Percentiles rank a stretch among this genome's conserved stretches.
These are phyloP conservation scores for Candida coquimbonensis DNA, from an alignment of 805 yeast genomes.

Conservation along the genomic window DNA sequence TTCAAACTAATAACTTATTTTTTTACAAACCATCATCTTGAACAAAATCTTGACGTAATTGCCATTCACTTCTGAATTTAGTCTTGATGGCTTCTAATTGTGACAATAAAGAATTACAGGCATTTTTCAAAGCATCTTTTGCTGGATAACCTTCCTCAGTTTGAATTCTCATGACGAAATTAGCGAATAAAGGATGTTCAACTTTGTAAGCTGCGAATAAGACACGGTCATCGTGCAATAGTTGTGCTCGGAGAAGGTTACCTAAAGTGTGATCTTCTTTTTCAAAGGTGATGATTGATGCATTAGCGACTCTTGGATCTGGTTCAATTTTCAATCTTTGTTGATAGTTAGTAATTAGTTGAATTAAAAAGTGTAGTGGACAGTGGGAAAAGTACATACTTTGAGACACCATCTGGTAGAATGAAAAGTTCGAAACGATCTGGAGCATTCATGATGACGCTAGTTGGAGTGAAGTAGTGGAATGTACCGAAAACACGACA, in stretches of 20 bases:
- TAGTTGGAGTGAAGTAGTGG: too few species aligned
- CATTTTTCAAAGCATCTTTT: constrained; percentile 80
- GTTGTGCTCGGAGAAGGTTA: constrained; percentile 78
- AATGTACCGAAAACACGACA: neutral
- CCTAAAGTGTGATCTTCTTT: constrained; percentile 98
- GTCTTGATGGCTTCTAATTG: constrained; percentile 69
- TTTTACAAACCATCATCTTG: constrained; percentile 24
- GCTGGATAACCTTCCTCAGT: constrained; percentile 95
- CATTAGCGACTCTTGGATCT: constrained; percentile 92
- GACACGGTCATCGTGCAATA: constrained; percentile 82
- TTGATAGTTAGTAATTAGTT: constrained; percentile 5
- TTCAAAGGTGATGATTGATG: constrained; percentile 87
- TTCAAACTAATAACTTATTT: too few species aligned
- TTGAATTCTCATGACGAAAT: constrained; percentile 88
- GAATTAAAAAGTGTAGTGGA: neutral
- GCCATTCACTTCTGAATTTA: constrained; percentile 89
- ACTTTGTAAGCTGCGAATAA: constrained; percentile 95
- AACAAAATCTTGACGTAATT: constrained; percentile 62
- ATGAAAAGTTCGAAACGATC: constrained; percentile 96
- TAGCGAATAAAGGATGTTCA: constrained; percentile 96
- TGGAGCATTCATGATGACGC: constrained; percentile 77
- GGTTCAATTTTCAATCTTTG: constrained; percentile 74
- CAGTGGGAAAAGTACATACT: constrained; percentile 39
- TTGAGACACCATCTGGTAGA: constrained; percentile 95
- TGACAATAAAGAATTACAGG: constrained; percentile 76